Conservation (phyloP, 2,329 filamentous ascomycete species). For the Samsoniella hepiali region DNA sequence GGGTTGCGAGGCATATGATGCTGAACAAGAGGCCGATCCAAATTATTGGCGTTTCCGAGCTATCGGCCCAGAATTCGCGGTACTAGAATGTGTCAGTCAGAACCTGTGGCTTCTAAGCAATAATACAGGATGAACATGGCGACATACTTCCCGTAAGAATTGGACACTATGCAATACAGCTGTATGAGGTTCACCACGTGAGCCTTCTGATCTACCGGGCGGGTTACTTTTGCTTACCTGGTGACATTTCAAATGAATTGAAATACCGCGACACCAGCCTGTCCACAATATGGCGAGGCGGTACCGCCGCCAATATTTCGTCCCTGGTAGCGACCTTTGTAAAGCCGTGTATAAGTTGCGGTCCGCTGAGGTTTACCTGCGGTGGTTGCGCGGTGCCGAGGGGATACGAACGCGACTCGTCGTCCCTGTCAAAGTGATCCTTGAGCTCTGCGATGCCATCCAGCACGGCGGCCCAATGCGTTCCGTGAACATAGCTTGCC, state of each 20-base stretch:
- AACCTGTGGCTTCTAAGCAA: too few species aligned
- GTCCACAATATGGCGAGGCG: conserved; percentile 32
- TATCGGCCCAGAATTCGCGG: not conserved
- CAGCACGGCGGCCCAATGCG: conserved; percentile 41
- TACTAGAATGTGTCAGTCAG: not conserved
- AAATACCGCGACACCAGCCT: conserved; percentile 37
- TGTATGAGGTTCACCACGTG: conserved; percentile 3
- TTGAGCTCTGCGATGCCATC: conserved; percentile 40
- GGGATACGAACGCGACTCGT: not conserved
- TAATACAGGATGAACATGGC: not conserved
- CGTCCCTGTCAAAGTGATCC: conserved; percentile 32
- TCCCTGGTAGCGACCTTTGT: not conserved
- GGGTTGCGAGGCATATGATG: not conserved
- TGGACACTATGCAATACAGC: conserved; percentile 28
- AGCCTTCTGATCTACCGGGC: too few species aligned
- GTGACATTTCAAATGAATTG: conserved; percentile 23
- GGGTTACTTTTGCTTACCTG: conserved; percentile 5
- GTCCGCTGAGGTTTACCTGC: not conserved
- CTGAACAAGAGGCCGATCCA: conserved; percentile 11
- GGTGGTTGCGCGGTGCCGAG: too few species aligned
- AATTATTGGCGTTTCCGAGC: not conserved
- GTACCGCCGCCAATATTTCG: conserved; percentile 27
- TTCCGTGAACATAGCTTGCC: conserved; percentile 33
- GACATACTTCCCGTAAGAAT: conserved; percentile 22
- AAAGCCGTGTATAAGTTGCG: not conserved